Base-by-base conservation (phyloP, 2,329 filamentous ascomycete species). In the Fusarium concolor region DNA sequence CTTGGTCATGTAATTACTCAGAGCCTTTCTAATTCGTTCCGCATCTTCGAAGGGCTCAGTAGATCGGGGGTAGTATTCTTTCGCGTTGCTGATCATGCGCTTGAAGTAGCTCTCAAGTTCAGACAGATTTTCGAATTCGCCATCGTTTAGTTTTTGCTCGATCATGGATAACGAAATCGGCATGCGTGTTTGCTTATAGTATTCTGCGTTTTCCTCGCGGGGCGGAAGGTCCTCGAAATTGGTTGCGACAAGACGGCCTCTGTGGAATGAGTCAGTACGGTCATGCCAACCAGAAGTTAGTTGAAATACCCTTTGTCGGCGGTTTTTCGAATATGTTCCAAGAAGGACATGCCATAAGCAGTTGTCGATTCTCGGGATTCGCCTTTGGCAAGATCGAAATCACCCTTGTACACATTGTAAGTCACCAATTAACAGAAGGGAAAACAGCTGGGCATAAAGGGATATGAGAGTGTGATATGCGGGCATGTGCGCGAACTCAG, bases 1-100 rank as follows among this genome's bases (percentile, higher is more conserved):
- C 77, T 92, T 92, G 56, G 90, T 90, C 93, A 97, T 97, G 77
- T 89, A 93, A 74, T 94, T 95, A 77, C 92, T 94, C 39, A 95
- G 85, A 5, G 93, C 90, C 80, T 97, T 97, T 45, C 94, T 87
- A 44, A 97, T 87, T 47, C 93, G 89, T 79, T 97, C 94, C 10
- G 94, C 93, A 80, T 97, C 93, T 42, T 93, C 90, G 75, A 91
- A 95, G 37, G 91, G 85, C 58, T 88, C 81, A 0, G 92, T 93
- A 42, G 86, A 86, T 71, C 90, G 90, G 62, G 90, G 85, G 74
- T 95, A 95, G 80, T 89, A 96, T 54, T 93, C 89, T 78, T 97
- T 97, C 35, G 92, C 92, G 75, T 97, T 97, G 68, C 89, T 86
- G 56, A 97, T 91, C 85, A 97, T 92, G 67, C 93, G 90, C 82